Conservation (phyloP, 768 basidiomycete species). For the Fomitopsis serialis region DNA sequence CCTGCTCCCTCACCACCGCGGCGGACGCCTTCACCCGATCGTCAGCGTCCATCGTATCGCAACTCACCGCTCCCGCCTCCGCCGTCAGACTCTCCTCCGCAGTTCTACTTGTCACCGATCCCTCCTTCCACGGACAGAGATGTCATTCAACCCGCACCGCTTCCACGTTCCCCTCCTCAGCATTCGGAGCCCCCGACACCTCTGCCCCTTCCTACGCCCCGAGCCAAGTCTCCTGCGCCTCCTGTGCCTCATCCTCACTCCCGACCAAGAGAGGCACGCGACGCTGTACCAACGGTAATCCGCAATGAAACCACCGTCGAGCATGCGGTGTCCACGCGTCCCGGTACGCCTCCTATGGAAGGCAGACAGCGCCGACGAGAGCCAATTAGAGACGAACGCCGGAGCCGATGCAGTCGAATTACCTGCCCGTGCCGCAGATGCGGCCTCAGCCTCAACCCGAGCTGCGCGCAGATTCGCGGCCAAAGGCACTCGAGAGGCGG, state of each 20-base stretch:
- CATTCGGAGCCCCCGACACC: constrained; percentile 13
- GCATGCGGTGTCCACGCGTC: neutral
- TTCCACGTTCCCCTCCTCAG: constrained; percentile 14
- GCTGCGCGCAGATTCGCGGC: neutral
- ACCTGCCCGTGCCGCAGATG: constrained; percentile 14
- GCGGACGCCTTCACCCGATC: constrained; percentile 1
- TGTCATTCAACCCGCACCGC: constrained; percentile 12
- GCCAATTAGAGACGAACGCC: constrained; percentile 2
- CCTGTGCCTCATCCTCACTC: neutral
- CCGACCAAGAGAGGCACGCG: neutral
- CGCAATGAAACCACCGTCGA: neutral
- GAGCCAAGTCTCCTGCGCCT: constrained; percentile 11
- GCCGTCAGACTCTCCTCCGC: constrained; percentile 1
- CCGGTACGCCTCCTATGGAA: constrained; percentile 6
- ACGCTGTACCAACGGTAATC: neutral
- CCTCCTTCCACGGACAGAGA: constrained; percentile 5
- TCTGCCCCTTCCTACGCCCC: constrained; percentile 12
- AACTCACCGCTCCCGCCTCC: constrained; percentile 5
- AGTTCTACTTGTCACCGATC: constrained; percentile 4
- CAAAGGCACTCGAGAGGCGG: constrained; percentile 4
- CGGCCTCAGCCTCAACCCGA: constrained; percentile 10
- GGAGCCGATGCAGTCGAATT: constrained; percentile 6
- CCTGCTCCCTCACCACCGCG: too few species aligned
- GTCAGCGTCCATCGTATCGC: neutral
- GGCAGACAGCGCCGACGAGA: constrained; percentile 3